Evolutionary conservation across 2,329 filamentous ascomycete species (phyloP).

Genomic region (Microdochium paspali): DNA sequence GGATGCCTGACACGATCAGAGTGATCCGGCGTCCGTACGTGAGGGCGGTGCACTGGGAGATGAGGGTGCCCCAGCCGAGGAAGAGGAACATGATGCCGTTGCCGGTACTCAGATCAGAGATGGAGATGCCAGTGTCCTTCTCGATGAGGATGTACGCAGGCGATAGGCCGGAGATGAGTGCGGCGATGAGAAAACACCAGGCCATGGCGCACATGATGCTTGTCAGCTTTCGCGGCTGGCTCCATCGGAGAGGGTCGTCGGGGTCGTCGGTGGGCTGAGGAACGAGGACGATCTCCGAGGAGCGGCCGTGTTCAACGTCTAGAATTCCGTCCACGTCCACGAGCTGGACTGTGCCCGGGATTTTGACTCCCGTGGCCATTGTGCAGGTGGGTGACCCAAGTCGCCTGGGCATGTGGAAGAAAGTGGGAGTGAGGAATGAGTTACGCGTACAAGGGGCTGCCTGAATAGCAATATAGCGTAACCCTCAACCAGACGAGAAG

Average conservation of each 20-base stretch:
- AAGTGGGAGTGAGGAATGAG: background rate
- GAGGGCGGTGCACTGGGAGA: slow-evolving; percentile 41
- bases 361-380: background rate
- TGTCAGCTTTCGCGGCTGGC: slow-evolving; percentile 50
- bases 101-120: slow-evolving; percentile 43
- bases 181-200: slow-evolving; percentile 53
- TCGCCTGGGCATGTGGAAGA: background rate
- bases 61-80: slow-evolving; percentile 45
- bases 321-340: background rate
- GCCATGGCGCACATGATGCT: slow-evolving; percentile 66
- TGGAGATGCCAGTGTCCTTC: slow-evolving; percentile 36
- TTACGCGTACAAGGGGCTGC: no score
- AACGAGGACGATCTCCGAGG: slow-evolving; percentile 35
- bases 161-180: slow-evolving; percentile 41
- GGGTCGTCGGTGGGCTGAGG: slow-evolving; percentile 43
- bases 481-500: no score
- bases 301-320: background rate
- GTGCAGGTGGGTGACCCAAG: background rate
- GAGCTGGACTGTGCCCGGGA: background rate
- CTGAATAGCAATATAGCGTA: no score
- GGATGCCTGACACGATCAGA: slow-evolving; percentile 42
- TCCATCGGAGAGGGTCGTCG: slow-evolving; percentile 44
- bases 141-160: slow-evolving; percentile 41
- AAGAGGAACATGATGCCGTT: slow-evolving; percentile 45
- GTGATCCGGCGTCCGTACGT: slow-evolving; percentile 44